Percentiles rank a stretch among this genome's conserved stretches.
These are phyloP conservation scores for Davidsoniella australis DNA, from an alignment of 2,329 filamentous ascomycete genomes.

Conservation along the genomic window DNA sequence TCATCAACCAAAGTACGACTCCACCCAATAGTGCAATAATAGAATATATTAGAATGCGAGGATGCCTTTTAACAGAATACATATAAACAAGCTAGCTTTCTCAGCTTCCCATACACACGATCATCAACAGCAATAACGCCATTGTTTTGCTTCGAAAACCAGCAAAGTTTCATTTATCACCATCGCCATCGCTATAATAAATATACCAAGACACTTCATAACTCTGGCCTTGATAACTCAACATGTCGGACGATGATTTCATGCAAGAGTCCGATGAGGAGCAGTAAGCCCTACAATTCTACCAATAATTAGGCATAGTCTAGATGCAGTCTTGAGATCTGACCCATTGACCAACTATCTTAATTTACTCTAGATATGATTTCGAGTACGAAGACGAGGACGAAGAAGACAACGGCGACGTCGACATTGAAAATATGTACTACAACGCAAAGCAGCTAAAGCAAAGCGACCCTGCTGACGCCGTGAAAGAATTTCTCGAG, in stretches of 20 bases:
- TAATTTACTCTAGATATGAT: slow-evolving; percentile 45
- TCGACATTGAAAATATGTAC: slow-evolving; percentile 98
- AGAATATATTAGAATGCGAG: too few relatives aligned
- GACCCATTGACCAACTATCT: too few relatives aligned
- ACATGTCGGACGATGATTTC: slow-evolving; percentile 35
- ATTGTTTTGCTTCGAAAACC: too few relatives aligned
- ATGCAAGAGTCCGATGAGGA: slow-evolving; percentile 33
- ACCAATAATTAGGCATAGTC: too few relatives aligned
- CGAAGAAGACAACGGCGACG: slow-evolving; percentile 71
- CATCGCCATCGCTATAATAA: not conserved
- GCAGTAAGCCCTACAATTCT: slow-evolving; percentile 19
- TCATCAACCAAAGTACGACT: too few relatives aligned
- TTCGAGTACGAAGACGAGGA: slow-evolving; percentile 95
- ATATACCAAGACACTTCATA: not conserved
- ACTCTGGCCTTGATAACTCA: slow-evolving; percentile 12
- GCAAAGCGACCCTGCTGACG: slow-evolving; percentile 66
- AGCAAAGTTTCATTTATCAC: not conserved
- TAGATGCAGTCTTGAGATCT: too few relatives aligned
- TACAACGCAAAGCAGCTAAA: slow-evolving; percentile 99
- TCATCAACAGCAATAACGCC: too few relatives aligned
- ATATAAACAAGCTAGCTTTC: too few relatives aligned
- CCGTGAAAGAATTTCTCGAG: slow-evolving; percentile 80
- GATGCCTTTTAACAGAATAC: too few relatives aligned
- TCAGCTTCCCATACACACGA: too few relatives aligned
- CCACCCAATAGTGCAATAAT: too few relatives aligned